Base-by-base conservation (phyloP, 768 basidiomycete genomes). In the Suillus luteus region DNA sequence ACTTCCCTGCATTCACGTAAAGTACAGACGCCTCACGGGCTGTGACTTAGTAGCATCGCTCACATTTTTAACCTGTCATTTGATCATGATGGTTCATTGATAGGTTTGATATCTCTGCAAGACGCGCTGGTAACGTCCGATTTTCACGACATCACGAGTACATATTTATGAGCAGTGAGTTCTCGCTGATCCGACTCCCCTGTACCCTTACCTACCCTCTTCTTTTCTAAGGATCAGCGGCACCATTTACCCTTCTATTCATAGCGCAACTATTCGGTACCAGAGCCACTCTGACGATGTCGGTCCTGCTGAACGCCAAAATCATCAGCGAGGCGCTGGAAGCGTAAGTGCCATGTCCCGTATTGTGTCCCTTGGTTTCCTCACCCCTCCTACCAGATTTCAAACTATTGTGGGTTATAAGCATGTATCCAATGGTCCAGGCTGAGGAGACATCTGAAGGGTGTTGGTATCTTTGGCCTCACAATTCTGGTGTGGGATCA, bases 401-500 rank as follows among this genome's bases (percentile, higher is more conserved):
- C 55, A 57, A 57, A 57, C 55, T 38, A 1, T 38, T 57, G 55
- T 57, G 37, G 55, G 55, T 57, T 38, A 15, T 40, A 24, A 38
- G 8, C 15, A 57, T 15, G 40, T 38, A 5, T 57, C 9, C 22
- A 57, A 15, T 22, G 12, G 22, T 57, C 15, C 4, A 57, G 22
- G 55, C 55, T 57, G 14, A 57, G 22, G 15, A 24, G 14, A 38
- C 15, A 22, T 55, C 66, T 55, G 44, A 63, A 88, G 85, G 82
- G 78, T 61, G 77, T 87, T 40, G 86, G 83, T 14, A 73, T 87
- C 41, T 79, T 79, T 12, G 81, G 83, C 65, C 84, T 83, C 67
- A 80, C 80, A 1, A 68, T 83, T 15, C 75, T 88, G 14, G 63
- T 87, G 15, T 87, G 83, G 77, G 81, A 81, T 63, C 81, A 81